A percentile compares a stretch with the other conserved stretches of the same genome.
phyloP scores from a whole-genome alignment of 257 asterid species.

The Ophiorrhiza pumila region DNA sequence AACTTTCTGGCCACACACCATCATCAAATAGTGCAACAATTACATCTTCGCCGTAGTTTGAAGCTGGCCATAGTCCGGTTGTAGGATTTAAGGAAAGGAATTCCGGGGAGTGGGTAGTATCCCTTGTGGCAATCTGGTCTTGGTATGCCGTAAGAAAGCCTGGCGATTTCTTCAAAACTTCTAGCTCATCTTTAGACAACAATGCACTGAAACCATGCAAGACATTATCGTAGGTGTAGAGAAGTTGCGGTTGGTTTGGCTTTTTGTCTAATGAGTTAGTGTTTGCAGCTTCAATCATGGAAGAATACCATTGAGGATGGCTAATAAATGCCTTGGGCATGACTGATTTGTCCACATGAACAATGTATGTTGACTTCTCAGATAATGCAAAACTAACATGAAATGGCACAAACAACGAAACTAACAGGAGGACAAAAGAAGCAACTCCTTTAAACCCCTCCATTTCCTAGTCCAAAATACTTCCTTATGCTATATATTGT shows the following conservation, averaged over 20 bases:
- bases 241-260: not conserved
- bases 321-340: slow-evolving; percentile 6
- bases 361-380: not conserved
- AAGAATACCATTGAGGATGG: not conserved
- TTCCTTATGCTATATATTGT: too few species aligned
- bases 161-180: slow-evolving; percentile 21
- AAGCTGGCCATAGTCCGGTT: slow-evolving; percentile 31
- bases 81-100: slow-evolving; percentile 38
- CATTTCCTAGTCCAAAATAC: not conserved
- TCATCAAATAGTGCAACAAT: slow-evolving; percentile 12
- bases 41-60: slow-evolving; percentile 7
- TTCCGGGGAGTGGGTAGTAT: slow-evolving; percentile 46
- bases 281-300: slow-evolving; percentile 17
- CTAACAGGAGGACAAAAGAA: not conserved
- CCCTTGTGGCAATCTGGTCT: slow-evolving; percentile 26
- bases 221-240: slow-evolving; percentile 36
- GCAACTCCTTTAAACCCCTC: not conserved
- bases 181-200: slow-evolving; percentile 33
- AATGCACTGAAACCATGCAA: slow-evolving; percentile 45
- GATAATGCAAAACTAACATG: not conserved
- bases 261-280: slow-evolving; percentile 9
- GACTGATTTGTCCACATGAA: slow-evolving; percentile 12
- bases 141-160: slow-evolving; percentile 43
- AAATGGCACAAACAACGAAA: not conserved
- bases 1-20: slow-evolving; percentile 16